These are phyloP conservation scores for Cordia subcordata DNA, from an alignment of 257 asterid species.

Conservation along the genomic window DNA sequence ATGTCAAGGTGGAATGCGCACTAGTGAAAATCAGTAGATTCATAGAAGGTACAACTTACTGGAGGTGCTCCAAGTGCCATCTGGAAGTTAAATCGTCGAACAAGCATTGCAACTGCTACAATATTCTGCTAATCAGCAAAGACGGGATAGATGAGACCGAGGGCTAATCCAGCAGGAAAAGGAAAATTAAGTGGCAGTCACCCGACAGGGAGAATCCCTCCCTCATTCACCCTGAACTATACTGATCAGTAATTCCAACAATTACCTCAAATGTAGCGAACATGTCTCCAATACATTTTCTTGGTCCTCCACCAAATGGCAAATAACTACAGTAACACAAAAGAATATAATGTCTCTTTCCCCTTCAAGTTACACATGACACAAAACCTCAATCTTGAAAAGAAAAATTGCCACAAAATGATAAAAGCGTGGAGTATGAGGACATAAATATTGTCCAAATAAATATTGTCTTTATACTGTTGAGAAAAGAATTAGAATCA, in stretches of 20 bases:
- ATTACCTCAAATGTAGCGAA: slow-evolving; percentile 93
- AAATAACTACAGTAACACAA: slow-evolving; percentile 58
- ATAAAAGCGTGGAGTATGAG: too few relatives aligned
- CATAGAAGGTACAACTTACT: slow-evolving; percentile 39
- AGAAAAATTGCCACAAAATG: too few relatives aligned
- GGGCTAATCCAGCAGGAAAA: background rate
- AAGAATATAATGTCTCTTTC: slow-evolving; percentile 2
- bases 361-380: too few relatives aligned
- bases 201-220: too few relatives aligned
- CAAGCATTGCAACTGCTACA: slow-evolving; percentile 91
- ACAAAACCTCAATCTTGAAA: background rate
- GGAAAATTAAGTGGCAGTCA: background rate
- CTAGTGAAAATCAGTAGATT: background rate
- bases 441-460: too few relatives aligned
- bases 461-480: too few relatives aligned
- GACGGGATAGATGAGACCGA: background rate
- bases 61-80: slow-evolving; percentile 94
- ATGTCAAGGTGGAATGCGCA: background rate
- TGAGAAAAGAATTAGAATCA: too few relatives aligned
- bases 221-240: too few relatives aligned
- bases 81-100: slow-evolving; percentile 79
- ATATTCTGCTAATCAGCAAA: slow-evolving; percentile 39
- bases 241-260: too few relatives aligned
- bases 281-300: slow-evolving; percentile 97
- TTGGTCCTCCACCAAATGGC: slow-evolving; percentile 99